A percentile compares a stretch with the other conserved stretches of the same genome.
phyloP scores from a whole-genome alignment of 208 protist genomes.

The Wallacemonas sp. region DNA sequence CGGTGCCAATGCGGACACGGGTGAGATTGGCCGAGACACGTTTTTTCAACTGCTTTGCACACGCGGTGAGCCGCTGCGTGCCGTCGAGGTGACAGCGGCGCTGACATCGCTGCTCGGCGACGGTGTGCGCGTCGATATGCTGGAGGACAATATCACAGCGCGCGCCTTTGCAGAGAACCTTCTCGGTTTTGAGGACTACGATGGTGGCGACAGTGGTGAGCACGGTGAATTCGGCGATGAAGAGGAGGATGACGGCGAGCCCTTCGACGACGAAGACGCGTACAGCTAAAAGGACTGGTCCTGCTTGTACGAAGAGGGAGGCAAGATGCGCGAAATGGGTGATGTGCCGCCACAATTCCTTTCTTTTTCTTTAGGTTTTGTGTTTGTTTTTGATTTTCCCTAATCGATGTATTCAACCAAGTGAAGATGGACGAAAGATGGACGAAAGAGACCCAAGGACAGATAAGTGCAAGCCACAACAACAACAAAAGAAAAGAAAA shows the following conservation, averaged over 20 bases:
- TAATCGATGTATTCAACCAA: no score
- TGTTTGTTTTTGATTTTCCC: no score
- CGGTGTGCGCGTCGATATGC: slow-evolving; percentile 81
- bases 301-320: no score
- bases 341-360: no score
- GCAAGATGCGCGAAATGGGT: no score
- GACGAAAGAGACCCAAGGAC: no score
- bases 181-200: slow-evolving; percentile 91
- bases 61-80: slow-evolving; percentile 75
- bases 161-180: slow-evolving; percentile 88
- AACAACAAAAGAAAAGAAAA: background rate
- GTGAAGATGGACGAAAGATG: no score
- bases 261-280: slow-evolving; percentile 18
- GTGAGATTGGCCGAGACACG: slow-evolving; percentile 66
- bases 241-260: slow-evolving; percentile 24
- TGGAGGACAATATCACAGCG: slow-evolving; percentile 87
- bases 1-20: slow-evolving; percentile 68
- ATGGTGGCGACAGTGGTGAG: slow-evolving; percentile 29
- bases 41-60: slow-evolving; percentile 78
- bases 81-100: slow-evolving; percentile 67
- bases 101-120: slow-evolving; percentile 89
- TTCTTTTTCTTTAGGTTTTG: no score
- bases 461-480: no score
- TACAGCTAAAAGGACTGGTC: no score
- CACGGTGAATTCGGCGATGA: slow-evolving; percentile 23